These are phyloP conservation scores for Fusarium transvaalense DNA, from an alignment of 2,329 filamentous ascomycete genomes.

Conservation along the genomic window DNA sequence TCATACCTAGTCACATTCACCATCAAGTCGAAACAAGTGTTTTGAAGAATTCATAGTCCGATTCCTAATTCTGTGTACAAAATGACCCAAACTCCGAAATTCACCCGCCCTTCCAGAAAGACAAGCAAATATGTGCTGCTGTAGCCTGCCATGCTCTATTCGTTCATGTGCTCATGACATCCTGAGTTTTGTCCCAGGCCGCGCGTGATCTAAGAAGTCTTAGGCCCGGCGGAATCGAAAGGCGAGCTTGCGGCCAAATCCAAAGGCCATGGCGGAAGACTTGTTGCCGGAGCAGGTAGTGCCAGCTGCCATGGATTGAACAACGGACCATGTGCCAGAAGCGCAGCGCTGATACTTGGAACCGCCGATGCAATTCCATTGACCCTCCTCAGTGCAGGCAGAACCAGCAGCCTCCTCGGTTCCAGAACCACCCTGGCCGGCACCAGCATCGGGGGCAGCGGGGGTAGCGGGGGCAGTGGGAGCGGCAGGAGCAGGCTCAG, in stretches of 20 bases:
- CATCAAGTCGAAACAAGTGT: slow-evolving; percentile 20
- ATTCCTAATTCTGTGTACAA: slow-evolving; percentile 39
- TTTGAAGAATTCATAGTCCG: slow-evolving; percentile 31
- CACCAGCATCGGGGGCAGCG: slow-evolving; percentile 39
- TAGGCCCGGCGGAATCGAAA: slow-evolving; percentile 30
- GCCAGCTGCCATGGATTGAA: slow-evolving; percentile 64
- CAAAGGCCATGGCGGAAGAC: slow-evolving; percentile 43
- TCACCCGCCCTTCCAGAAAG: slow-evolving; percentile 20
- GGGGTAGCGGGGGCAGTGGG: slow-evolving; percentile 36
- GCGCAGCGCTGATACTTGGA: slow-evolving; percentile 72
- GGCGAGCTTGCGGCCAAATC: slow-evolving; percentile 38
- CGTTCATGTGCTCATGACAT: slow-evolving; percentile 23
- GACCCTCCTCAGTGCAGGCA: slow-evolving; percentile 65
- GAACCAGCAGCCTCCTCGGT: slow-evolving; percentile 55
- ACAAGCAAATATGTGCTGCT: slow-evolving; percentile 18
- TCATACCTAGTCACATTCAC: slow-evolving; percentile 1
- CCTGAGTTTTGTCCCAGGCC: slow-evolving; percentile 5
- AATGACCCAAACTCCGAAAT: slow-evolving; percentile 30
- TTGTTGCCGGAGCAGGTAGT: slow-evolving; percentile 61
- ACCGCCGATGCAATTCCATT: slow-evolving; percentile 70
- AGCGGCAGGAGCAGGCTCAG: slow-evolving; percentile 27
- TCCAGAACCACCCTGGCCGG: slow-evolving; percentile 38
- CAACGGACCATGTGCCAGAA: slow-evolving; percentile 66
- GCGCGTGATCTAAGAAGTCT: slow-evolving; percentile 12
- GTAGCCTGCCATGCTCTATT: background rate